phyloP scores from a whole-genome alignment of 495 filamentous ascomycete species.

The Viridothelium virens region DNA sequence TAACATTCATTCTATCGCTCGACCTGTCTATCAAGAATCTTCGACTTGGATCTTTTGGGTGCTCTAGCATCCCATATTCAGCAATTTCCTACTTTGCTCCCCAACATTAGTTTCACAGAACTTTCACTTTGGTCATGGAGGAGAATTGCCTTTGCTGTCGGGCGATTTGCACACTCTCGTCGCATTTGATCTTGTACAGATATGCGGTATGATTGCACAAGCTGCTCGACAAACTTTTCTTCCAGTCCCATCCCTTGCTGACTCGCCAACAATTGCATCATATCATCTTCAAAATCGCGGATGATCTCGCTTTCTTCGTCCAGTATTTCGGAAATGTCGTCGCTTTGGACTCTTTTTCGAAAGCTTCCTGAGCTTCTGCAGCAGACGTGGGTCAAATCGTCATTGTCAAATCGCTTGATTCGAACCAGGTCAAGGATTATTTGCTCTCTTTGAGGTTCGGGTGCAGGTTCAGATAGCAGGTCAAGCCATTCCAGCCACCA shows the following conservation, averaged over 20 bases:
- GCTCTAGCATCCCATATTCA: not conserved
- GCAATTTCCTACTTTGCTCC: not conserved
- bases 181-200: not conserved
- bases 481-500: not conserved
- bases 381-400: not conserved
- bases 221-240: not conserved
- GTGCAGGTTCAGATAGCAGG: not conserved
- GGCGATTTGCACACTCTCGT: not conserved
- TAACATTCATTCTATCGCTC: not conserved
- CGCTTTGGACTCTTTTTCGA: not conserved
- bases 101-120: not conserved
- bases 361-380: not conserved
- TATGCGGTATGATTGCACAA: not conserved
- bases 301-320: slow-evolving; percentile 3
- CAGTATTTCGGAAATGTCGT: not conserved
- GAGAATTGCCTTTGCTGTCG: not conserved
- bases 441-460: not conserved
- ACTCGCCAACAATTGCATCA: not conserved
- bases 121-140: not conserved
- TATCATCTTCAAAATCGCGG: not conserved
- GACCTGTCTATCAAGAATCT: not conserved
- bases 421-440: not conserved
- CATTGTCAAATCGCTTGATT: not conserved
- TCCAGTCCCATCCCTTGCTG: not conserved
- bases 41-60: not conserved